Conservation (phyloP, 192 early-diverging fungal genomes). For the Backusella liffmaniae region DNA sequence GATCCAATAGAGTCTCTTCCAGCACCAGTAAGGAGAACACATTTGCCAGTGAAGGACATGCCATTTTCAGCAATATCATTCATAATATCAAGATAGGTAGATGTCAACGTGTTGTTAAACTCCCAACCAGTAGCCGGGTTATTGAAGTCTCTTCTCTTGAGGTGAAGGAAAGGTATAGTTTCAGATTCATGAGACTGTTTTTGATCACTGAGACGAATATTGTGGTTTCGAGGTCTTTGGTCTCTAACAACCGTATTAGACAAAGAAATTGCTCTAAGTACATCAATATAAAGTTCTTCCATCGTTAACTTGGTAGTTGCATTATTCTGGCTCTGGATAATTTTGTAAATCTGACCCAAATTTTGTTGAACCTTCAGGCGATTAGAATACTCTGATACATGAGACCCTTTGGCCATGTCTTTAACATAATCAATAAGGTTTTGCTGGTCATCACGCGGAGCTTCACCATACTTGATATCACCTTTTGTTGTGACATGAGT, state of each 20-base stretch:
- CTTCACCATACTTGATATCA: constrained; percentile 82
- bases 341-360: constrained; percentile 73
- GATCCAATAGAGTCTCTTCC: constrained; percentile 90
- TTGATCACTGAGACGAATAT: constrained; percentile 40
- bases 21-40: constrained; percentile 87
- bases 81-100: constrained; percentile 81
- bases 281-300: constrained; percentile 66
- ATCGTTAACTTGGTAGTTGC: constrained; percentile 66
- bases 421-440: constrained; percentile 93
- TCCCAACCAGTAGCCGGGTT: constrained; percentile 82
- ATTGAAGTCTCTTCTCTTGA: constrained; percentile 64
- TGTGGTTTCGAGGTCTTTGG: constrained; percentile 46
- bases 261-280: constrained; percentile 70
- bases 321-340: constrained; percentile 73
- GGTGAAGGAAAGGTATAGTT: constrained; percentile 75
- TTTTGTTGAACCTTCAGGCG: constrained; percentile 78
- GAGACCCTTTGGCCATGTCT: constrained; percentile 76
- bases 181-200: constrained; percentile 53
- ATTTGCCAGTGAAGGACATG: constrained; percentile 81
- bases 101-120: constrained; percentile 73
- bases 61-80: constrained; percentile 78
- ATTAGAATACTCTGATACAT: constrained; percentile 70
- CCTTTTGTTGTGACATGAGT: constrained; percentile 81
- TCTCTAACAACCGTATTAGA: constrained; percentile 69
- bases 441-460: constrained; percentile 73